Percentiles rank a stretch among this genome's conserved stretches.
phyloP scores from a whole-genome alignment of 768 basidiomycete genomes.

The Strobilomyces confusus region DNA sequence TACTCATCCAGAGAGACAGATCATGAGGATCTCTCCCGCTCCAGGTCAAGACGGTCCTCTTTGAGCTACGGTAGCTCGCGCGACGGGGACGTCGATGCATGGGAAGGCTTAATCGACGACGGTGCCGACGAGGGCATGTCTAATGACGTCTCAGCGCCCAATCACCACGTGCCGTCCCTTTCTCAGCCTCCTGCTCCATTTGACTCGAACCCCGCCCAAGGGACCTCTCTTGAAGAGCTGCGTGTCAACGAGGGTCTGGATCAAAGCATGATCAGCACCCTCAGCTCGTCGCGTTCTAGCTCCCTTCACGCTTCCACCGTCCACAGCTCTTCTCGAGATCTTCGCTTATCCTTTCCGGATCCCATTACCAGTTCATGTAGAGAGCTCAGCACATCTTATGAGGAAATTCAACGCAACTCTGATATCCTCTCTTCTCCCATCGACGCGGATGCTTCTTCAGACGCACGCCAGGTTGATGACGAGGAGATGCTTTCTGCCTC shows the following conservation, averaged over 20 bases:
- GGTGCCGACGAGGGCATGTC: conserved; percentile 44
- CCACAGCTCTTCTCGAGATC: conserved; percentile 64
- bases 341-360: conserved; percentile 80
- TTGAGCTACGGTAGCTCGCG: conserved; percentile 65
- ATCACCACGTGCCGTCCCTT: conserved; percentile 21
- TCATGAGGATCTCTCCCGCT: conserved; percentile 49
- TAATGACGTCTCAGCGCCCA: conserved; percentile 21
- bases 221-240: conserved; percentile 55
- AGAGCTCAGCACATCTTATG: conserved; percentile 56
- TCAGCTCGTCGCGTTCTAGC: conserved; percentile 69
- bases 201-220: conserved; percentile 25
- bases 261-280: conserved; percentile 79
- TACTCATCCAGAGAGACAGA: conserved; percentile 54
- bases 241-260: conserved; percentile 71
- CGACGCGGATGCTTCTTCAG: conserved; percentile 16
- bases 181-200: conserved; percentile 24
- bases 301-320: conserved; percentile 50
- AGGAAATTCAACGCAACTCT: conserved; percentile 42
- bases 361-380: conserved; percentile 70
- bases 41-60: conserved; percentile 66
- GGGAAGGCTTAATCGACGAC: conserved; percentile 75
- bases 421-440: conserved; percentile 27
- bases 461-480: conserved; percentile 27
- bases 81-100: conserved; percentile 67
- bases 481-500: conserved; percentile 27